Percentiles rank a stretch among this genome's conserved stretches.
Evolutionary conservation across 805 yeast genomes (phyloP).

Genomic region (Sugiyamaella americana): DNA sequence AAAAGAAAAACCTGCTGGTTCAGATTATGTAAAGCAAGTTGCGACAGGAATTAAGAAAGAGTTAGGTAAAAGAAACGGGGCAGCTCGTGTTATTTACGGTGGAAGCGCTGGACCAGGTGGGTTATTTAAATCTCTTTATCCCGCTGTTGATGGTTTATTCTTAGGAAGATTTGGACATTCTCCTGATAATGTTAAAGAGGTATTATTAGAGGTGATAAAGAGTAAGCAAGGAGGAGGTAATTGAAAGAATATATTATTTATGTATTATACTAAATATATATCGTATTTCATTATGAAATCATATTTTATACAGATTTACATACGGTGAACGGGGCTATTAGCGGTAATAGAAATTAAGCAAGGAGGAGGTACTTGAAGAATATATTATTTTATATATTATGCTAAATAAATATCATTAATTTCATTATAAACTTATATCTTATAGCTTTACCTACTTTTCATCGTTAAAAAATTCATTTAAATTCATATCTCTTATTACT

Average conservation of each 20-base stretch:
- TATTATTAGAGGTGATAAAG: conserved; percentile 19
- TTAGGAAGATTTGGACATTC: conserved; percentile 29
- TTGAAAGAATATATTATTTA: no score
- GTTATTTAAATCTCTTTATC: conserved; percentile 18
- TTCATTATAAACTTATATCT: not conserved
- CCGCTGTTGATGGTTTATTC: conserved; percentile 26
- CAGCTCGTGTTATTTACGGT: conserved; percentile 25
- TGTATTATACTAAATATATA: no score
- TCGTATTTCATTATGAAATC: no score
- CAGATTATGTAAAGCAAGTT: conserved; percentile 23
- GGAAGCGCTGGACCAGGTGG: conserved; percentile 27
- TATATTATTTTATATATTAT: no score
- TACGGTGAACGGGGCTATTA: no score
- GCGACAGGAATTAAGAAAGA: conserved; percentile 18
- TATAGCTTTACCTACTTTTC: not conserved
- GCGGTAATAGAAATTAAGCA: no score
- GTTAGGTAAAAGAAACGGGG: conserved; percentile 10
- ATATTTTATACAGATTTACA: no score
- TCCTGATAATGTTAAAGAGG: conserved; percentile 19
- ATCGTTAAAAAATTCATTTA: conserved; percentile 21
- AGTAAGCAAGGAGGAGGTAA: no score
- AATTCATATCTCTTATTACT: conserved; percentile 20
- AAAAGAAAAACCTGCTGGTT: conserved; percentile 26
- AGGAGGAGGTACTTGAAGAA: no score
- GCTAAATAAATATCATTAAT: not conserved